Base-by-base conservation (phyloP, 192 early-diverging fungal species). In the Globomyces pollinis-pini region DNA sequence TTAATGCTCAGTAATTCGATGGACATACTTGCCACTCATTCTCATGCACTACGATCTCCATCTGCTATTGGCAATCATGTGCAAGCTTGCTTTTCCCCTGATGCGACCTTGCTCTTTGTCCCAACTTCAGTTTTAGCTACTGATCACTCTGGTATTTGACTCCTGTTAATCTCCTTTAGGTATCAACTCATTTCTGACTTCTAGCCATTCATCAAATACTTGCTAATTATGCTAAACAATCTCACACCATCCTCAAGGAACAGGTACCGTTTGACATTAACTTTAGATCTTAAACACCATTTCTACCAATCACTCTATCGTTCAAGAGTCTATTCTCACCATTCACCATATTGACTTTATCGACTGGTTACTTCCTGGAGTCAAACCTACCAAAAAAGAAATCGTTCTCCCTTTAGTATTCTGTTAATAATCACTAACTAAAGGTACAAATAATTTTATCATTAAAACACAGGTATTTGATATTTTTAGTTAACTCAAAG, bases 281-380 rank as follows among this genome's bases (percentile, higher is more conserved):
- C n/a, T 0, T 7, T 20, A 59, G 31, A 59, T 59, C 44, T 9
- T 59, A 9, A 34, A 33, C 39, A 59, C 8, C 9, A 24, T 30
- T 31, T 15, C 16, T 20, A 30, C 20, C 13, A 2, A 7, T 4
- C 8, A 1, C 20, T 21, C 7, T n/a, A 38, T 75, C 50, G 63
- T 75, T 38, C 70, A 78, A 39, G 76, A 78, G 43, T 7, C 63
- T 33, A 60, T 73, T 59, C 24, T 79, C 16, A 68, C 63, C 50
- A 12, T 79, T 35, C 42, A 62, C 21, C 77, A 79, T 60, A 66
- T 65, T 41, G 47, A 47, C 1, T 3, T 29, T 12, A 61, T 79
- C 54, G 64, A 71, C 59, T 79, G 76, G 66, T 38, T 79, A 16
- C 63, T 79, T 13, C 77, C 77, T 20, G 61, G 63, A 30, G 69